These are phyloP conservation scores for Xylaria palmicola DNA, from an alignment of 495 filamentous ascomycete species.

Conservation along the genomic window DNA sequence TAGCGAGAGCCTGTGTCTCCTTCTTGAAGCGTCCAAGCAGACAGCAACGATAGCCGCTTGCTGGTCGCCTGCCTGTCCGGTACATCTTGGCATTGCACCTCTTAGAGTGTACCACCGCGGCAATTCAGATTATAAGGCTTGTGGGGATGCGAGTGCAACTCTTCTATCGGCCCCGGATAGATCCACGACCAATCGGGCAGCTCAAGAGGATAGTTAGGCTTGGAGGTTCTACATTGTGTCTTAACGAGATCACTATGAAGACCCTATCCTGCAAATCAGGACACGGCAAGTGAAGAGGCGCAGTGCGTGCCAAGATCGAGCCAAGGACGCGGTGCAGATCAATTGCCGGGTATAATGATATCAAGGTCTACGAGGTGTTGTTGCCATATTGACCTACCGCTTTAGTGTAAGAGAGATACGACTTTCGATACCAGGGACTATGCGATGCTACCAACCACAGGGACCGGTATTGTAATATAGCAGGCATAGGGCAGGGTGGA, in stretches of 20 bases:
- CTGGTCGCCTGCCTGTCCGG: neutral
- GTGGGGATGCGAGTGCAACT: constrained; percentile 5
- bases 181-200: constrained; percentile 12
- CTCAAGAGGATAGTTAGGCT: neutral
- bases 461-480: neutral
- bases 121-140: neutral
- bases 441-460: constrained; percentile 2
- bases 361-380: constrained; percentile 2
- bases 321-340: constrained; percentile 13
- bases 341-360: constrained; percentile 6
- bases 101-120: neutral
- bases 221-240: neutral
- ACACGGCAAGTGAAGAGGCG: neutral
- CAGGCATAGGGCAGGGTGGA: neutral
- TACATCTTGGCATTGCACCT: neutral
- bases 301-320: constrained; percentile 14
- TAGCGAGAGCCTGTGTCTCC: neutral
- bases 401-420: constrained; percentile 11
- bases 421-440: constrained; percentile 6
- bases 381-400: constrained; percentile 10
- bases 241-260: neutral
- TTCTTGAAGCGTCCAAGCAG: neutral
- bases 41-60: neutral
- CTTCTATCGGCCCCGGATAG: constrained; percentile 8
- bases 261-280: neutral